phyloP scores from a whole-genome alignment of 768 basidiomycete genomes.

The Leucocoprinus sp. region DNA sequence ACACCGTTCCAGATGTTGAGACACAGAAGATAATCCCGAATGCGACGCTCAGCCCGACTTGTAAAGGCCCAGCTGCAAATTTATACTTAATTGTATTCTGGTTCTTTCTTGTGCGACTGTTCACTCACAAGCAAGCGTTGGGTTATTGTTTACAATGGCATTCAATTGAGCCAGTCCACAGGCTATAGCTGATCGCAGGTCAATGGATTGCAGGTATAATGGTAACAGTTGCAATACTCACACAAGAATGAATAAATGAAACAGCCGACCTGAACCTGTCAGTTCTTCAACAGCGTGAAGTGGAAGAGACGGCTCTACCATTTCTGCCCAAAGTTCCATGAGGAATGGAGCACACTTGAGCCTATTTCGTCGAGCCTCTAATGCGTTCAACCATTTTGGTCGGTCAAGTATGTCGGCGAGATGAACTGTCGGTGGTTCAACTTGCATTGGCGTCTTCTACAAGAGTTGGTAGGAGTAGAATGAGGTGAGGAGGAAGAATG shows the following conservation, averaged over 20 bases:
- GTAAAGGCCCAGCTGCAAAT: constrained; percentile 3
- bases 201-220: background rate
- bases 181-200: background rate
- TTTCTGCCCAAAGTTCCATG: constrained; percentile 7
- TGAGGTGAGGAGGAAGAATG: no score
- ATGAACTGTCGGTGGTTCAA: background rate
- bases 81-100: no score
- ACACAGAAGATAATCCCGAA: constrained; percentile 18
- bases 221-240: background rate
- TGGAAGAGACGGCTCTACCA: background rate
- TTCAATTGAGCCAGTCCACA: constrained; percentile 1
- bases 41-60: constrained; percentile 18
- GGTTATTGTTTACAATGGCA: constrained; percentile 4
- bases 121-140: constrained; percentile 4
- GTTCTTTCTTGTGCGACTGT: no score
- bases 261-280: constrained; percentile 1
- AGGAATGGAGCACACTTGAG: background rate
- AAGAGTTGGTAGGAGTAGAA: background rate
- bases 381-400: background rate
- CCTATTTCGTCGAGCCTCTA: background rate
- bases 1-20: background rate
- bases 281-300: background rate
- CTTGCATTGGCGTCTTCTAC: constrained; percentile 1
- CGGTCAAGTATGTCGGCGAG: constrained; percentile 3
- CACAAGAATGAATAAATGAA: constrained; percentile 6